Evolutionary conservation across 1,284 basidiomycete species (phyloP), one percentile per base, ranked within the genome.

Genomic region (Naganishia liquefaciens): DNA sequence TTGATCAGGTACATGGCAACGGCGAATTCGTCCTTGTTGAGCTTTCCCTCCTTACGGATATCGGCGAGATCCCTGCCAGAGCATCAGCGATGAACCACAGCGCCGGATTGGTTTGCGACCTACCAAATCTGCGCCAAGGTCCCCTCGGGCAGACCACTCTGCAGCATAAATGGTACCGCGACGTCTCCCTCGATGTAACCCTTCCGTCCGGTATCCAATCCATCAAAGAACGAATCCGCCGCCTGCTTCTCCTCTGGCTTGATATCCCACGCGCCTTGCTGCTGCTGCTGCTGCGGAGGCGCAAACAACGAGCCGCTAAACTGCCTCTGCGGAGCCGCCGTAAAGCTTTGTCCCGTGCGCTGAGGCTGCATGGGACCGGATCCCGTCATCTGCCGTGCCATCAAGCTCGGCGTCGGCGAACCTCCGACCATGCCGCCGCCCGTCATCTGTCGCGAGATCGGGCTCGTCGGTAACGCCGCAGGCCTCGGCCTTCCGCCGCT

Each of bases 1-100:
- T 93, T 91, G 74, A 99, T 98, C 53, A 99, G 84, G 78, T 95
- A 86, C 88, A 97, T 88, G 3, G 94, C 96, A 47, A 99, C 89
- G 2, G 96, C 95, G 77, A 99, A 99, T 30, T 94, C 92, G 66
- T 98, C 95, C 61, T 88, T 85, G 25, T 88, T 92, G 46, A 99
- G 83, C 54, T 84, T 85, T 5, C 96, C 96, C 69, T 93, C 89
- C 69, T 91, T 90, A 61, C 89, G 87, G 43, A 98, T 84, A 74
- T 99, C 96, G 27, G 94, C 84, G 19, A 99, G 85, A 76, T 99
- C 96, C 93, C 92, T 94, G 69, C 17, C 5, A 23, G 7, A 43
- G 63, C 42, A 70, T 62, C 60, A 44, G 10, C 27, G n/a, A n/a
- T 9, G 28, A 49, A 50, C n/a, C 19, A 30, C 7, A 10, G 19